These are phyloP conservation scores for Saccharomycopsis microspora DNA, from an alignment of 805 yeast species.

Conservation along the genomic window DNA sequence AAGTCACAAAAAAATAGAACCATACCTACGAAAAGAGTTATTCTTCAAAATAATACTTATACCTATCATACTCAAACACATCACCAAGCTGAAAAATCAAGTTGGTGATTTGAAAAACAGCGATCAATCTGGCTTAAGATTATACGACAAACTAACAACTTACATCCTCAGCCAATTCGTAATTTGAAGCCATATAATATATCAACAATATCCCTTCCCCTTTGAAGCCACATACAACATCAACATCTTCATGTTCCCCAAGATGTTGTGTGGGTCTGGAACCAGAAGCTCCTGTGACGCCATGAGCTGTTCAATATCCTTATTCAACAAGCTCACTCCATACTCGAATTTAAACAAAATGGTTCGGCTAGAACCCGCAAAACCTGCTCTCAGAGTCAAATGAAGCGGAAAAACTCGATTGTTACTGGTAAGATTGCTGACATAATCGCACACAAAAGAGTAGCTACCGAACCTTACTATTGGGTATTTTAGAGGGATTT, in stretches of 20 bases:
- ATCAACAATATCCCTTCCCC: background rate
- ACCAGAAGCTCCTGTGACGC: slow-evolving; percentile 22
- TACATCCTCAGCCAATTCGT: too few species aligned
- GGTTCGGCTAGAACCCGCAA: slow-evolving; percentile 4
- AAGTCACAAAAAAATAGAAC: too few species aligned
- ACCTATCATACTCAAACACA: too few species aligned
- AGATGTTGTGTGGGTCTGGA: slow-evolving; percentile 24
- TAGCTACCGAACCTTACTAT: slow-evolving; percentile 35
- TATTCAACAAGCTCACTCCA: slow-evolving; percentile 33
- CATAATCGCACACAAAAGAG: slow-evolving; percentile 37
- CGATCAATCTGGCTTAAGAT: too few species aligned
- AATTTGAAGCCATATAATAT: too few species aligned
- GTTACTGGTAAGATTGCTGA: slow-evolving; percentile 29
- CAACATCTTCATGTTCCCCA: slow-evolving; percentile 25
- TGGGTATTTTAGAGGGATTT: slow-evolving; percentile 38
- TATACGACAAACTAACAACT: too few species aligned
- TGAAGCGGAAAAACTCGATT: slow-evolving; percentile 34
- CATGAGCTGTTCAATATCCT: slow-evolving; percentile 36
- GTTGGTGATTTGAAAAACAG: too few species aligned
- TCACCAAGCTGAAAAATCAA: too few species aligned
- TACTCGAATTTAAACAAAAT: slow-evolving; percentile 36
- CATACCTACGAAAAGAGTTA: too few species aligned
- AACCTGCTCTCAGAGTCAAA: slow-evolving; percentile 28
- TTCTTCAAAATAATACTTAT: too few species aligned
- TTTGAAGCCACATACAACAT: slow-evolving; percentile 14